A percentile compares a stretch with the other conserved stretches of the same genome.
These are phyloP conservation scores for Chrysoporthe cubensis DNA, from an alignment of 2,329 filamentous ascomycete genomes.

Conservation along the genomic window DNA sequence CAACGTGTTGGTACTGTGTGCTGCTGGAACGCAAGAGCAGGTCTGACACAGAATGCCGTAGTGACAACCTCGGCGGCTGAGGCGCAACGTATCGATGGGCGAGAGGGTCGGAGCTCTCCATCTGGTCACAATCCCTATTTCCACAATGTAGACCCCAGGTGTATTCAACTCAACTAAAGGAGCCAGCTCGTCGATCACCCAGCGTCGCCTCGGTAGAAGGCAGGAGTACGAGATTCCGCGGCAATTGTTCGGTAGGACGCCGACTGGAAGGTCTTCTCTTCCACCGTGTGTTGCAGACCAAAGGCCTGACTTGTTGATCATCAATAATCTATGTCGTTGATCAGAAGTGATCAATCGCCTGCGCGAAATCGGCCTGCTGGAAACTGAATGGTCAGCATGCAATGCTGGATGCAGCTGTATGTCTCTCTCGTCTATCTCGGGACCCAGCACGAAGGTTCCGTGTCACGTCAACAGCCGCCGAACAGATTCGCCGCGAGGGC, in stretches of 20 bases:
- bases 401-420: constrained; percentile 15
- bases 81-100: constrained; percentile 9
- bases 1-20: not conserved
- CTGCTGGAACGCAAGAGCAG: not conserved
- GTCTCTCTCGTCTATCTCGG: not conserved
- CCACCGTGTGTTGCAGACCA: not conserved
- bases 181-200: not conserved
- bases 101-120: constrained; percentile 18
- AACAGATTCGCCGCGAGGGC: constrained; percentile 7
- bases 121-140: not conserved
- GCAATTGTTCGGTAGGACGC: constrained; percentile 3
- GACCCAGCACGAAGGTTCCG: constrained; percentile 21
- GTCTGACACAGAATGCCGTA: constrained; percentile 1
- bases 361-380: not conserved
- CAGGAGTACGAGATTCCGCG: constrained; percentile 1
- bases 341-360: constrained; percentile 2
- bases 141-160: no score
- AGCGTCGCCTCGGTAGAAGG: constrained; percentile 2
- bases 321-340: not conserved
- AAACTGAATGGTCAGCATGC: constrained; percentile 9
- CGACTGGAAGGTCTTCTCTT: not conserved
- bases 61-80: constrained; percentile 10
- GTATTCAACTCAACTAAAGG: not conserved
- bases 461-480: constrained; percentile 21
- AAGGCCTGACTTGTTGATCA: not conserved